Evolutionary conservation across 768 basidiomycete species (phyloP).

Genomic region (Dioszegia hungarica): DNA sequence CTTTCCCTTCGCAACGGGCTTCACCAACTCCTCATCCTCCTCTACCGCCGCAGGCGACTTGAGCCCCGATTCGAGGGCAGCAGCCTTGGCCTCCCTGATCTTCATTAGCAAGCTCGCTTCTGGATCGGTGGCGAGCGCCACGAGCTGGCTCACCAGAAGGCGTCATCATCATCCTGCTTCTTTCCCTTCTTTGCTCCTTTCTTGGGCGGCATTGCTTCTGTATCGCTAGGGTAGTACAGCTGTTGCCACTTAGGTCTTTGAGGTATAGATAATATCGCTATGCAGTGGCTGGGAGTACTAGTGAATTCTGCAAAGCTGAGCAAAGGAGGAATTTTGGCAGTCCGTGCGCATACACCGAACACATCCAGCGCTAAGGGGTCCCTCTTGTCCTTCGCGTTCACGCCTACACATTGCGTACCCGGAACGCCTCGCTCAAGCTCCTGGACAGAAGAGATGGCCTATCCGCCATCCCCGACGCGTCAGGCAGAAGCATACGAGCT

Average conservation of each 20-base stretch:
- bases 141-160: constrained; percentile 61
- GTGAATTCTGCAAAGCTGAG: background rate
- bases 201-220: constrained; percentile 58
- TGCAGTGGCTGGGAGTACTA: background rate
- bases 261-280: background rate
- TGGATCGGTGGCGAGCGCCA: background rate
- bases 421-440: too few relatives aligned
- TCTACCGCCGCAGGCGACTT: constrained; percentile 4
- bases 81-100: constrained; percentile 44
- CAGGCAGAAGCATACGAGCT: constrained; percentile 36
- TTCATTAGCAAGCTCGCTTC: background rate
- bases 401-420: too few relatives aligned
- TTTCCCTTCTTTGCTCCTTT: constrained; percentile 76
- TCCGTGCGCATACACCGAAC: too few relatives aligned
- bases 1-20: constrained; percentile 16
- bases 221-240: background rate
- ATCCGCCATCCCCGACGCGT: constrained; percentile 13
- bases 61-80: constrained; percentile 19
- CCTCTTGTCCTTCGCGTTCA: too few relatives aligned
- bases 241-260: background rate
- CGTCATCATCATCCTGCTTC: constrained; percentile 72
- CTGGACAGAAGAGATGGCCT: constrained; percentile 11
- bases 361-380: too few relatives aligned
- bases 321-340: too few relatives aligned
- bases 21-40: constrained; percentile 19